Conservation (phyloP, 805 yeast genomes). For the Saitoella complicata region DNA sequence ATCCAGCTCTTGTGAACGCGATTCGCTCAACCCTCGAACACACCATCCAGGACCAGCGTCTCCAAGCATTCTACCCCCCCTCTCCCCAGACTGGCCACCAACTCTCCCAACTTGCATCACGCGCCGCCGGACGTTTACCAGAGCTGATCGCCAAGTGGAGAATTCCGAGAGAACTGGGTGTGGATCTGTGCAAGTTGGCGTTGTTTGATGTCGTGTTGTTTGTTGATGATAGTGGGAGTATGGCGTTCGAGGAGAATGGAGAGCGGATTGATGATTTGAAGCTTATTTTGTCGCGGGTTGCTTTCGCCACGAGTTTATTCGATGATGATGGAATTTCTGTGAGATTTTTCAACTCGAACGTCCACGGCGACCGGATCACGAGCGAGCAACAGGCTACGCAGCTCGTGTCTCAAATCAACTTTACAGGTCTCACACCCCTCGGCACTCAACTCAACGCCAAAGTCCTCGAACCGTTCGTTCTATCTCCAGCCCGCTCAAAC, state of each 20-base stretch:
- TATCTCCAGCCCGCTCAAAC: conserved; percentile 13
- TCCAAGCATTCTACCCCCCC: conserved; percentile 19
- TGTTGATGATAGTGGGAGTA: conserved; percentile 21
- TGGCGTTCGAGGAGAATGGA: conserved; percentile 21
- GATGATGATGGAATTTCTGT: conserved; percentile 20
- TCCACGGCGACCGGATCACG: conserved; percentile 15
- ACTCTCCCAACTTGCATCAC: conserved; percentile 16
- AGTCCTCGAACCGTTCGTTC: conserved; percentile 18
- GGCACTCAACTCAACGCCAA: conserved; percentile 16
- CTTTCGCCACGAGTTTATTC: conserved; percentile 18
- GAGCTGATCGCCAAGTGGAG: conserved; percentile 15
- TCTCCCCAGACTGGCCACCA: conserved; percentile 6
- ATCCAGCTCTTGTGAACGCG: neutral
- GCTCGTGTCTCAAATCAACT: conserved; percentile 14
- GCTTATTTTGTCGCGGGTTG: conserved; percentile 17
- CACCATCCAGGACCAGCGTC: conserved; percentile 15
- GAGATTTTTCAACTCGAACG: conserved; percentile 17
- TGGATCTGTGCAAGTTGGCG: conserved; percentile 18
- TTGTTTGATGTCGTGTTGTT: conserved; percentile 19
- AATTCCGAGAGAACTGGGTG: conserved; percentile 18
- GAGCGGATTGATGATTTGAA: conserved; percentile 20
- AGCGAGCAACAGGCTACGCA: conserved; percentile 15
- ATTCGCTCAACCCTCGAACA: conserved; percentile 10
- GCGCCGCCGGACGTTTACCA: conserved; percentile 10
- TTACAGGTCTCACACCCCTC: conserved; percentile 19